Conservation (phyloP, 345 rosid species). For the Balakata baccata region DNA sequence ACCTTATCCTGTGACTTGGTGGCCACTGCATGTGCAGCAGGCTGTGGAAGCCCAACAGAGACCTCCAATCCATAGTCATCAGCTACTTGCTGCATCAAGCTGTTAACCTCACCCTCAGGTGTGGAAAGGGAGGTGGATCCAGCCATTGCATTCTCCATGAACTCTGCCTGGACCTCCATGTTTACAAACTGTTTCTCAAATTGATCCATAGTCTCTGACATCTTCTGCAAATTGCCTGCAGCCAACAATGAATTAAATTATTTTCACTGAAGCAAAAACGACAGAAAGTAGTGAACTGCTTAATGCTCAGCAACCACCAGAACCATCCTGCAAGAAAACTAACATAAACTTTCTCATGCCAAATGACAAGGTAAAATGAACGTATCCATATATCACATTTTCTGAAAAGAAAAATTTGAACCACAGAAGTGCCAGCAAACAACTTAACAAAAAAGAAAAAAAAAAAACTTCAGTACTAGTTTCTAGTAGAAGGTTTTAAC, state of each 20-base stretch:
- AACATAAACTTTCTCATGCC: background rate
- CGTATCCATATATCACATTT: background rate
- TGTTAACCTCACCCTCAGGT: slow-evolving; percentile 96
- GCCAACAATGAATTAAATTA: slow-evolving; percentile 6
- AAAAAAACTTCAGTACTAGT: background rate
- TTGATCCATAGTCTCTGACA: slow-evolving; percentile 98
- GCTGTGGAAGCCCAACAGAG: slow-evolving; percentile 94
- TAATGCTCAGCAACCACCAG: background rate
- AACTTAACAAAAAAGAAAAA: background rate
- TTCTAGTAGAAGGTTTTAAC: background rate
- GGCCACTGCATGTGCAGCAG: slow-evolving; percentile 88
- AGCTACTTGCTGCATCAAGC: slow-evolving; percentile 99
- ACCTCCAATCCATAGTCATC: slow-evolving; percentile 96
- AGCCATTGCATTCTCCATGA: slow-evolving; percentile 98
- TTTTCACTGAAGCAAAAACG: background rate
- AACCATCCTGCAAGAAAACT: background rate
- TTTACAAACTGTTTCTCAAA: slow-evolving; percentile 99
- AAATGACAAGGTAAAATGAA: background rate
- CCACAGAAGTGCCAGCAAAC: background rate
- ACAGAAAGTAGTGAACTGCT: background rate
- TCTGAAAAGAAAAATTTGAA: background rate
- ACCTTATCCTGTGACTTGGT: slow-evolving; percentile 76
- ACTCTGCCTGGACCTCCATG: slow-evolving; percentile 99
- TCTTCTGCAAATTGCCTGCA: slow-evolving; percentile 95
- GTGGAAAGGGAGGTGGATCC: slow-evolving; percentile 96